These are phyloP conservation scores for Phylloporus arenicola DNA, from an alignment of 768 basidiomycete genomes.

Conservation along the genomic window DNA sequence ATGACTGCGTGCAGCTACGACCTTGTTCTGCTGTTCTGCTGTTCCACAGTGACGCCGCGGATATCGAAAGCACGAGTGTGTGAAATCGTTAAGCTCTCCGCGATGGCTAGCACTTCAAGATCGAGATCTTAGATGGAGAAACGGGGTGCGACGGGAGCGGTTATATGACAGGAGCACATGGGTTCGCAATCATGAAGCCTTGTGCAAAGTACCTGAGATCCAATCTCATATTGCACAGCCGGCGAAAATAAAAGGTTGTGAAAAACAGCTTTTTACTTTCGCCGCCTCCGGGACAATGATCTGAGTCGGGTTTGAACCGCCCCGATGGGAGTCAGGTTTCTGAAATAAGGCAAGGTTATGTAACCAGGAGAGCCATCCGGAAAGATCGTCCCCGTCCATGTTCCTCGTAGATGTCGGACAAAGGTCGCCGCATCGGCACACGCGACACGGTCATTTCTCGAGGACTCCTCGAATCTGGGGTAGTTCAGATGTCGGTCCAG, in stretches of 20 bases:
- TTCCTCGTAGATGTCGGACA: constrained; percentile 1
- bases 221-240: constrained; percentile 8
- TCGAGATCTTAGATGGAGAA: background rate
- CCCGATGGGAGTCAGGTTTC: constrained; percentile 4
- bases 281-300: constrained; percentile 10
- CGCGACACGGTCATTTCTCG: constrained; percentile 2
- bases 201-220: constrained; percentile 13
- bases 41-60: constrained; percentile 2
- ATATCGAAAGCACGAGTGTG: background rate
- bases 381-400: constrained; percentile 6
- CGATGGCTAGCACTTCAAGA: background rate
- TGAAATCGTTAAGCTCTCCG: background rate
- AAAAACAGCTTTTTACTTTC: background rate
- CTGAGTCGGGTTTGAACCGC: constrained; percentile 6
- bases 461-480: background rate
- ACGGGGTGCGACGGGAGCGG: constrained; percentile 21
- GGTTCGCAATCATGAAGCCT: constrained; percentile 2
- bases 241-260: background rate
- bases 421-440: constrained; percentile 27
- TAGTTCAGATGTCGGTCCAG: background rate
- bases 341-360: constrained; percentile 11
- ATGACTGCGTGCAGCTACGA: background rate
- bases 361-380: constrained; percentile 7
- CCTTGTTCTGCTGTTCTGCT: background rate
- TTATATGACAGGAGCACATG: background rate